Conservation (phyloP, 495 filamentous ascomycete species). For the Penicillium waksmanii region DNA sequence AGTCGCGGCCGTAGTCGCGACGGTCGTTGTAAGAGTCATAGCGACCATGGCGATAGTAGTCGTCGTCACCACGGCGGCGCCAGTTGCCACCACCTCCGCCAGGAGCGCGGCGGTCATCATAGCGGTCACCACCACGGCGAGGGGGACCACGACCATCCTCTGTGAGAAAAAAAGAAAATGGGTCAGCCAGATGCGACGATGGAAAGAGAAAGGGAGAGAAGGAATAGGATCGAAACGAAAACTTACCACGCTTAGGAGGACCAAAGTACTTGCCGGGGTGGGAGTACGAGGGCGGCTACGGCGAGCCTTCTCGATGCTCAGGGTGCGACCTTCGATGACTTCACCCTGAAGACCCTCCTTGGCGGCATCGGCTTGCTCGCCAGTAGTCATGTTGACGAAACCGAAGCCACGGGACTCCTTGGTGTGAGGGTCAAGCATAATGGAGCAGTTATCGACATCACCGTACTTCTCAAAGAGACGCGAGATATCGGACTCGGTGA, state of each 20-base stretch:
- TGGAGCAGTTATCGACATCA: conserved; percentile 97
- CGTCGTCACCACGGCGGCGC: conserved; percentile 49
- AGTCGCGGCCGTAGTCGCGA: conserved; percentile 52
- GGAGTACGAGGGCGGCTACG: conserved; percentile 92
- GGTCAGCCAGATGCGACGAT: not conserved
- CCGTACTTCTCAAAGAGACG: conserved; percentile 98
- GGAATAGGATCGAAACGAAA: conserved; percentile 17
- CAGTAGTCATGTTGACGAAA: conserved; percentile 97
- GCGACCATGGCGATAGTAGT: conserved; percentile 60
- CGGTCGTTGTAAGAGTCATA: conserved; percentile 48
- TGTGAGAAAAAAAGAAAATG: conserved; percentile 31
- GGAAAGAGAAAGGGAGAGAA: not conserved
- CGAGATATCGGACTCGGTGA: conserved; percentile 87
- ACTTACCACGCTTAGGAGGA: conserved; percentile 93
- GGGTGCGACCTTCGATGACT: conserved; percentile 89
- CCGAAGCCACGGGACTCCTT: conserved; percentile 99
- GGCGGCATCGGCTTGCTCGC: conserved; percentile 92
- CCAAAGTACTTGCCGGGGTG: conserved; percentile 98
- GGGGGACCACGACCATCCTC: conserved; percentile 54
- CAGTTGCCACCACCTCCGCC: conserved; percentile 53
- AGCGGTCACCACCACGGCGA: conserved; percentile 45
- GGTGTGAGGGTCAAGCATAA: conserved; percentile 98
- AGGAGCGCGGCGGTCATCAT: conserved; percentile 62
- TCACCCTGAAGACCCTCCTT: conserved; percentile 96
- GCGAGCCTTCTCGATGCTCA: conserved; percentile 99